Conservation (phyloP, 2,329 filamentous ascomycete species). For the Orbilia javanica region DNA sequence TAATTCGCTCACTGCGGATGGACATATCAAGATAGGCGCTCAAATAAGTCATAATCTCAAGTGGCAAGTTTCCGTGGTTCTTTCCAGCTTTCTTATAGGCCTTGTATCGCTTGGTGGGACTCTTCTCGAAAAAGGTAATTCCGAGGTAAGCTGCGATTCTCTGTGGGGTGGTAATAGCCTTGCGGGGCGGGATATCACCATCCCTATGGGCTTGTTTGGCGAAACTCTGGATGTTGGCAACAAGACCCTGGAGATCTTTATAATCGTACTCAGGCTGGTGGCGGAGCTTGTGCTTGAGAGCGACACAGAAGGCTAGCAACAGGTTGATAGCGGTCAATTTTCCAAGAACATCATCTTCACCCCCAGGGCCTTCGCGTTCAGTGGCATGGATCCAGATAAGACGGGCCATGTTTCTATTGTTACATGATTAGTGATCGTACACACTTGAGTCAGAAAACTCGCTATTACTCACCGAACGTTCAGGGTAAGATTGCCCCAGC, state of each 20-base stretch:
- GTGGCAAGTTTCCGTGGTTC: slow-evolving; percentile 83
- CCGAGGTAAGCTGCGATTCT: slow-evolving; percentile 79
- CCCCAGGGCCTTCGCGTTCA: slow-evolving; percentile 72
- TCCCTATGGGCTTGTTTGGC: slow-evolving; percentile 70
- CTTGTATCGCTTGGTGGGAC: slow-evolving; percentile 83
- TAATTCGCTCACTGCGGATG: slow-evolving; percentile 71
- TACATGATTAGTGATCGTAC: slow-evolving; percentile 5
- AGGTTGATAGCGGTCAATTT: slow-evolving; percentile 82
- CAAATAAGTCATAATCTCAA: slow-evolving; percentile 82
- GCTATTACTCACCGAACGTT: slow-evolving; percentile 63
- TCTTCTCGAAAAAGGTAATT: slow-evolving; percentile 80
- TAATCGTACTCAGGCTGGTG: slow-evolving; percentile 86
- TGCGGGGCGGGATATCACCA: slow-evolving; percentile 65
- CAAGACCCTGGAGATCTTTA: slow-evolving; percentile 77
- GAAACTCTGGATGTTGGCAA: slow-evolving; percentile 81
- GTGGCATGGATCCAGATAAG: slow-evolving; percentile 83
- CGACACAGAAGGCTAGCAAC: slow-evolving; percentile 79
- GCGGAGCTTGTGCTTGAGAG: slow-evolving; percentile 84
- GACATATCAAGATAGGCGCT: slow-evolving; percentile 75
- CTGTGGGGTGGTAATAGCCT: slow-evolving; percentile 71
- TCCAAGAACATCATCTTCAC: slow-evolving; percentile 76
- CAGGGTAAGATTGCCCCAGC: slow-evolving; percentile 73
- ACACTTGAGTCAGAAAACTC: background rate
- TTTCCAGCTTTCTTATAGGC: slow-evolving; percentile 70
- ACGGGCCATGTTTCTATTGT: slow-evolving; percentile 71